Percentiles rank a stretch among this genome's conserved stretches.
phyloP scores from a whole-genome alignment of 495 filamentous ascomycete species.

The Astrocystis sublimbata region DNA sequence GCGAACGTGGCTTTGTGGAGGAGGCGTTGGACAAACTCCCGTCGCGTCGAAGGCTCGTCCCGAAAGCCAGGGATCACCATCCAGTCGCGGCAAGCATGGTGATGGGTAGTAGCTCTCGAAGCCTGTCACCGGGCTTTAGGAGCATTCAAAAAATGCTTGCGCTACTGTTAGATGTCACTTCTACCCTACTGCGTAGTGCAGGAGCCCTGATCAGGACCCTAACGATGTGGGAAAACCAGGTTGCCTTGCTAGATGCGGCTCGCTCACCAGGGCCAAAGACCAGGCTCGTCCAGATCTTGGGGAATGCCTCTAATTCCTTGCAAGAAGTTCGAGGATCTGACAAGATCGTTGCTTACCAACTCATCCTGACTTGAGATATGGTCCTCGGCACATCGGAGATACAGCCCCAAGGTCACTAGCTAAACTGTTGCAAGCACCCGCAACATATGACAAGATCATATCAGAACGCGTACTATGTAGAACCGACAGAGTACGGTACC shows the following conservation, averaged over 20 bases:
- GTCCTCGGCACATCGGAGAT: background rate
- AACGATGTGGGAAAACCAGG: background rate
- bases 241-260: conserved; percentile 1
- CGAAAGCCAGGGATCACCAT: conserved; percentile 17
- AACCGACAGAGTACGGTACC: no score
- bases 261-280: background rate
- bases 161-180: background rate
- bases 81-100: conserved; percentile 6
- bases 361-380: background rate
- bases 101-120: background rate
- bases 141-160: background rate
- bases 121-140: background rate
- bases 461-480: no score
- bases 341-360: background rate
- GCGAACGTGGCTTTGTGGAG: conserved; percentile 17
- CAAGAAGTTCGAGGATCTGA: background rate
- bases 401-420: background rate
- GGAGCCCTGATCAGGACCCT: no score
- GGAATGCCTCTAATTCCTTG: background rate
- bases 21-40: conserved; percentile 16
- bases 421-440: background rate
- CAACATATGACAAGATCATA: background rate
- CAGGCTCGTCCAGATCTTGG: conserved; percentile 8
- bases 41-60: conserved; percentile 21
- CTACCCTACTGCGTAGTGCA: background rate